Evolutionary conservation across 23 red algal species (phyloP).

Genomic region (Gracilaria domingensis): DNA sequence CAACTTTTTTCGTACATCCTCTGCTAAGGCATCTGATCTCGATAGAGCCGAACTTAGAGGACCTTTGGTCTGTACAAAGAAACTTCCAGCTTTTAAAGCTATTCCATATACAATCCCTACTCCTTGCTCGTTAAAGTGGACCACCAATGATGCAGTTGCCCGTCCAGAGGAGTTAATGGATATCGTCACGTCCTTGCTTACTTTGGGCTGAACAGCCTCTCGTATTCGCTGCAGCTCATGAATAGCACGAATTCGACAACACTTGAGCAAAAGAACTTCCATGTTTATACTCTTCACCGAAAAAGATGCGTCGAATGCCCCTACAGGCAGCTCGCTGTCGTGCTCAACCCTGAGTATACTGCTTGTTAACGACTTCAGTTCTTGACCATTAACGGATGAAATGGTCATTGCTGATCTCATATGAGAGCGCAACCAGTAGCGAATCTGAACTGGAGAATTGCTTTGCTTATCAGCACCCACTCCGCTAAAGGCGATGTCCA

Average conservation of each 20-base stretch:
- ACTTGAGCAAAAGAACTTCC: constrained; percentile 29
- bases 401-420: constrained; percentile 19
- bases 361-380: not conserved
- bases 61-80: constrained; percentile 34
- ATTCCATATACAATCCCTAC: constrained; percentile 30
- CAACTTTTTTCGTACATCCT: constrained; percentile 30
- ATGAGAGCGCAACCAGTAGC: constrained; percentile 57
- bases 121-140: constrained; percentile 28
- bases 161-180: not conserved
- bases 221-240: constrained; percentile 37
- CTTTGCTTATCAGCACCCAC: constrained; percentile 36
- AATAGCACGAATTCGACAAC: constrained; percentile 50
- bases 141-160: constrained; percentile 9
- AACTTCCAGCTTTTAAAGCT: constrained; percentile 45
- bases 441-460: constrained; percentile 32
- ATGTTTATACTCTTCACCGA: constrained; percentile 51
- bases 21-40: constrained; percentile 22
- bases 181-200: not conserved
- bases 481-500: constrained; percentile 43
- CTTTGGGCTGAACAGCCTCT: not conserved
- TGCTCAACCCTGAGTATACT: constrained; percentile 27
- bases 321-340: not conserved
- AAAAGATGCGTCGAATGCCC: constrained; percentile 3
- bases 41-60: constrained; percentile 5
- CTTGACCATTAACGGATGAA: constrained; percentile 7